phyloP scores from a whole-genome alignment of 2,329 filamentous ascomycete genomes.

The Trichophyton mentagrophytes region DNA sequence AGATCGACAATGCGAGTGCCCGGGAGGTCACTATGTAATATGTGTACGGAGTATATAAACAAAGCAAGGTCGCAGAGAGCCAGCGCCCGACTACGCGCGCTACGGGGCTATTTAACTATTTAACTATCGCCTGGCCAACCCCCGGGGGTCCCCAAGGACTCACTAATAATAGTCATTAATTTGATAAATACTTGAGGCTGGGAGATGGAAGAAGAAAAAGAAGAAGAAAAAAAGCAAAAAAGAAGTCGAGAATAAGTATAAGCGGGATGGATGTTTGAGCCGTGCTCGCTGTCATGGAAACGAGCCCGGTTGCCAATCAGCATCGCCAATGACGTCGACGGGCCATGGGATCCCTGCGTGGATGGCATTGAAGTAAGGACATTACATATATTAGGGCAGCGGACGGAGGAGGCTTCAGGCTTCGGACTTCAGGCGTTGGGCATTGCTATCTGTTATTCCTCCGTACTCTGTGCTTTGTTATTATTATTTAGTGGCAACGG shows the following conservation, averaged over 20 bases:
- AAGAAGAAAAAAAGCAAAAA: conserved; percentile 5
- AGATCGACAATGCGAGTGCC: background rate
- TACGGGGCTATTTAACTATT: background rate
- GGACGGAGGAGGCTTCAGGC: too few relatives aligned
- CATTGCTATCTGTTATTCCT: too few relatives aligned
- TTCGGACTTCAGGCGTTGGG: too few relatives aligned
- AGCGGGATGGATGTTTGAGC: background rate
- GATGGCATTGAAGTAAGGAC: background rate
- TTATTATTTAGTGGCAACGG: background rate
- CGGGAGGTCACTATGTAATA: background rate
- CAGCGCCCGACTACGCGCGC: background rate
- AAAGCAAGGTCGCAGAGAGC: background rate
- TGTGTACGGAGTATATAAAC: background rate
- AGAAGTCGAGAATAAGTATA: conserved; percentile 1
- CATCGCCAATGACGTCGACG: background rate
- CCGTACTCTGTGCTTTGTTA: too few relatives aligned
- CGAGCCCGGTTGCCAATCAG: background rate
- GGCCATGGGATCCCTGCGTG: background rate
- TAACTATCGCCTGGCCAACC: conserved; percentile 1
- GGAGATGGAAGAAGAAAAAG: conserved; percentile 5
- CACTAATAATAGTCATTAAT: background rate
- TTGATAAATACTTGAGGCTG: conserved; percentile 7
- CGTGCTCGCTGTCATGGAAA: background rate
- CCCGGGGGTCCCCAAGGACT: background rate
- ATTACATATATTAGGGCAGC: too few relatives aligned